Conservation (phyloP, 306 rosid genomes). For the Inga laurina region DNA sequence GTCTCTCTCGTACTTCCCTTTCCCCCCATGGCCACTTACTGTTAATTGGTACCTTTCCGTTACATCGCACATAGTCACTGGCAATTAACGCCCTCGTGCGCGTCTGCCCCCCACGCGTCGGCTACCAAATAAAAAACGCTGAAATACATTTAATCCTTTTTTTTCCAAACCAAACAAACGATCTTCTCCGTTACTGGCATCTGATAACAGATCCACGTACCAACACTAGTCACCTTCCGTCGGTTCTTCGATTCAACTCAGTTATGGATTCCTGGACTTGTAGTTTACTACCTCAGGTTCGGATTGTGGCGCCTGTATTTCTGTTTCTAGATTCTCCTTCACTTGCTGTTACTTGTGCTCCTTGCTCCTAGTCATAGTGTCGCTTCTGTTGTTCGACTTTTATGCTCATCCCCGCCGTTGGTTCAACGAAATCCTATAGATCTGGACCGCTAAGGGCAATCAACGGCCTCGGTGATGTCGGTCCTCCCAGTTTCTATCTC, state of each 20-base stretch:
- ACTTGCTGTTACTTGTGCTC: constrained; percentile 15
- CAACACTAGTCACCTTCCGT: constrained; percentile 8
- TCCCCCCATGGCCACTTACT: constrained; percentile 22
- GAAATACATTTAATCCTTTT: background rate
- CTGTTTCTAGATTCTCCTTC: constrained; percentile 43
- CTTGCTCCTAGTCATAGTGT: constrained; percentile 36
- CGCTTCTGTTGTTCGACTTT: constrained; percentile 25
- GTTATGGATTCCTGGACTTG: constrained; percentile 46
- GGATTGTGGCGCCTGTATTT: constrained; percentile 15
- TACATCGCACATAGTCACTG: constrained; percentile 34
- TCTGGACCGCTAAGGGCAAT: constrained; percentile 48
- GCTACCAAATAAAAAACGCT: constrained; percentile 1
- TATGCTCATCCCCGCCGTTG: constrained; percentile 47
- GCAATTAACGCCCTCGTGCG: constrained; percentile 25
- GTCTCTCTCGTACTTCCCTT: background rate
- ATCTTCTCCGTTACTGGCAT: constrained; percentile 25
- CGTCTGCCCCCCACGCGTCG: constrained; percentile 44
- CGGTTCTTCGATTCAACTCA: constrained; percentile 41
- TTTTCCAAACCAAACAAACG: background rate
- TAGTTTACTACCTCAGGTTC: constrained; percentile 31
- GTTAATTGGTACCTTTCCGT: constrained; percentile 54
- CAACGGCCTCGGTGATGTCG: constrained; percentile 64
- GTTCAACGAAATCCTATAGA: constrained; percentile 45
- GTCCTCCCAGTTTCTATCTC: constrained; percentile 39
- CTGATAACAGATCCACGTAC: constrained; percentile 27